Base-by-base conservation (phyloP, 345 rosid species). In the Camelina hispida region DNA sequence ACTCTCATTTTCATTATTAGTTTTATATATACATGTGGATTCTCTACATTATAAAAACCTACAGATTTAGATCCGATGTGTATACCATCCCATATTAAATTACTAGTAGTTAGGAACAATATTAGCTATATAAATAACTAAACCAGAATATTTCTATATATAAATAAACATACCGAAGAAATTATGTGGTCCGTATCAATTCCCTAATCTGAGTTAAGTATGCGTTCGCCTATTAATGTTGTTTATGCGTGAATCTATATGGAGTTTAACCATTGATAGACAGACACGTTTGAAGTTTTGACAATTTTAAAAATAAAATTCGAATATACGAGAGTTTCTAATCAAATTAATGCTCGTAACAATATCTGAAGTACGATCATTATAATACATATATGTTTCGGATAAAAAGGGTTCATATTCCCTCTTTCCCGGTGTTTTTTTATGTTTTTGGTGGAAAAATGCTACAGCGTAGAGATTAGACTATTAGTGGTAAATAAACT, bases 1-100 rank as follows among this genome's bases (percentile, higher is more conserved):
- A 56, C 72, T 14, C 68, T 71, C 81, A 53, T 58, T 59, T 25
- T 78, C 73, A 66, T 16, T 35, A n/a, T 6, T 32, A 11, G 17
- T 68, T 52, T 28, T 52, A 43, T 43, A 43, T 53, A 68, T 32
- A 62, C 62, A n/a, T 28, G 28, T 32, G 38, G 48, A 51, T 61
- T 40, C 42, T 68, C 18, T 75, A 15, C 60, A 38, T 12, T 68
- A 61, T 4, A 35, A 34, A 16, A 14, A 61, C 42, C 71, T 35
- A 48, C 38, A 10, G 14, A 59, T 75, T 58, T 30, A 69, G 69
- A 61, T 75, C 56, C 50, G 69, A 61, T 61, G 63, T 37, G 30
- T 60, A 38, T 53, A 61, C 42, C 32, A 61, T 43, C 55, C 30
- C 6, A 62, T 37, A 53, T 61, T 47, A 68, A 28, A 52, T 34